Evolutionary conservation across 2,329 filamentous ascomycete species (phyloP).

Genomic region (Amylocarpus encephaloides): DNA sequence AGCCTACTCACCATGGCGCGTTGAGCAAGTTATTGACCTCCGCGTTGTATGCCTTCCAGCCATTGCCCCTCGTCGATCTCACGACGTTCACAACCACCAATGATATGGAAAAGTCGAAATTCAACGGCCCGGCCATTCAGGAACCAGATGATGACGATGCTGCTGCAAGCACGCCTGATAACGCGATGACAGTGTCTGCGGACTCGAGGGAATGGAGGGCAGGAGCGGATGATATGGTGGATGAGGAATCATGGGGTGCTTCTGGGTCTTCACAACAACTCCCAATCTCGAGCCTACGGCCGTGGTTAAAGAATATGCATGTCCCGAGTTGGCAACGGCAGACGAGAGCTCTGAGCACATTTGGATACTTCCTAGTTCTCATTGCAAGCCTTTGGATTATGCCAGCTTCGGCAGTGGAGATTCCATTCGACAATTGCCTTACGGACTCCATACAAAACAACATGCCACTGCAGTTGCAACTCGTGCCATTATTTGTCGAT

Average conservation of each 20-base stretch:
- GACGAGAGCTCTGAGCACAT: slow-evolving; percentile 8
- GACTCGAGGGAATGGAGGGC: slow-evolving; percentile 14
- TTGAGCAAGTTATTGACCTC: slow-evolving; percentile 14
- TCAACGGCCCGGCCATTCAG: slow-evolving; percentile 19
- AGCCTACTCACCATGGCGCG: slow-evolving; percentile 23
- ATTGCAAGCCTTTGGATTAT: slow-evolving; percentile 25
- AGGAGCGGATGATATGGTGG: not conserved
- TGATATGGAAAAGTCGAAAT: slow-evolving; percentile 26
- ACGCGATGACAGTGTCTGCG: slow-evolving; percentile 21
- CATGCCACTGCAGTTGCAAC: slow-evolving; percentile 65
- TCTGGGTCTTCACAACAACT: not conserved
- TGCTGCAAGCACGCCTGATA: slow-evolving; percentile 6
- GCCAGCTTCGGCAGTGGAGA: slow-evolving; percentile 54
- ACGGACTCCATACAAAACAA: slow-evolving; percentile 50
- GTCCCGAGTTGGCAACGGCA: slow-evolving; percentile 2
- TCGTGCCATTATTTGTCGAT: slow-evolving; percentile 67
- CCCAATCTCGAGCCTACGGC: not conserved
- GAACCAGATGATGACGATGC: slow-evolving; percentile 21
- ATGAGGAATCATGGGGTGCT: not conserved
- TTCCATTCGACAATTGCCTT: slow-evolving; percentile 84
- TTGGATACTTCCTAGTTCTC: slow-evolving; percentile 21
- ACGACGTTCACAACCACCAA: slow-evolving; percentile 17
- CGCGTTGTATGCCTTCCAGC: slow-evolving; percentile 19
- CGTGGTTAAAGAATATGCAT: not conserved
- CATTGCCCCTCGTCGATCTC: slow-evolving; percentile 20